A percentile compares a stretch with the other conserved stretches of the same genome.
These are phyloP conservation scores for Exophiala lecanii-corni DNA, from an alignment of 2,329 filamentous ascomycete genomes.

Conservation along the genomic window DNA sequence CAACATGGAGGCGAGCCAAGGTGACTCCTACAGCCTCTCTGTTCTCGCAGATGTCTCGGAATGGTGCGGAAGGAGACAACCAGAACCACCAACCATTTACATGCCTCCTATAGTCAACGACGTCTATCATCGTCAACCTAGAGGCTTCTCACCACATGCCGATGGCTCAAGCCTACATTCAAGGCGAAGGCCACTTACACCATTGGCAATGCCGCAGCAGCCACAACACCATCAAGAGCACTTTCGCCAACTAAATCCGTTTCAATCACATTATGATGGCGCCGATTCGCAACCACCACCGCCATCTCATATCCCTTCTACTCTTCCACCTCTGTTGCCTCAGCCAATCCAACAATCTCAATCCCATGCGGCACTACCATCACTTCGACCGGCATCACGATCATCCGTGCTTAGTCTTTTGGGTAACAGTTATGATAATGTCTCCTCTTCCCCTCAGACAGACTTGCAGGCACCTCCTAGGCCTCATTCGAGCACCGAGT, in stretches of 20 bases:
- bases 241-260: not conserved
- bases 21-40: slow-evolving; percentile 20
- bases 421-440: not conserved
- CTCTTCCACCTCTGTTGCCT: no score
- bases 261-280: not conserved
- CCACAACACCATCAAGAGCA: no score
- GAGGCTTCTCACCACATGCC: slow-evolving; percentile 13
- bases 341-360: not conserved
- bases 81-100: slow-evolving; percentile 14
- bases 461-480: not conserved
- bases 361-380: not conserved
- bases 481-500: not conserved
- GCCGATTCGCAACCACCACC: not conserved
- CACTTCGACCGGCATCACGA: not conserved
- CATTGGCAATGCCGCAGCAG: no score
- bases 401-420: not conserved
- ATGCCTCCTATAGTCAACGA: slow-evolving; percentile 19
- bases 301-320: no score
- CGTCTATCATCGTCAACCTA: slow-evolving; percentile 7
- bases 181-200: no score
- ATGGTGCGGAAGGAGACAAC: slow-evolving; percentile 13
- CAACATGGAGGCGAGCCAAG: slow-evolving; percentile 10
- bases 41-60: slow-evolving; percentile 25
- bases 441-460: not conserved
- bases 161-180: no score